Conservation (phyloP, 495 filamentous ascomycete genomes). For the Penicillium alfredii region DNA sequence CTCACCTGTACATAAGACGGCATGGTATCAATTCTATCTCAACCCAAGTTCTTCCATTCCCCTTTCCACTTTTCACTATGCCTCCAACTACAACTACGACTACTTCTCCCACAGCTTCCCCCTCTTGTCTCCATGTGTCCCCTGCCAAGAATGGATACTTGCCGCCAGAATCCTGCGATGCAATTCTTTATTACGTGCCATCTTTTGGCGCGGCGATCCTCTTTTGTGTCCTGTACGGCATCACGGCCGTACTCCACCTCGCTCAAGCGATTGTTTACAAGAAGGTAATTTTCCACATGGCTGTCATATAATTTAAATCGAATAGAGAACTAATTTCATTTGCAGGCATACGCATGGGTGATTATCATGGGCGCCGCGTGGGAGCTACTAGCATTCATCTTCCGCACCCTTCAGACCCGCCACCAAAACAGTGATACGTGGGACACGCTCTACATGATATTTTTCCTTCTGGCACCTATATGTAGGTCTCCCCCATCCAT, state of each 20-base stretch:
- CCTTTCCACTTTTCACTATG: neutral
- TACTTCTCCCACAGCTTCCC: slow-evolving; percentile 3
- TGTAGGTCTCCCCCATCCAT: slow-evolving; percentile 17
- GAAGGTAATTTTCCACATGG: slow-evolving; percentile 13
- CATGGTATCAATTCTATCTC: no score
- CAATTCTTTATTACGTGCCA: slow-evolving; percentile 23
- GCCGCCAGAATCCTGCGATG: slow-evolving; percentile 27
- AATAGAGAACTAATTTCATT: neutral
- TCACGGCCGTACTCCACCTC: slow-evolving; percentile 26
- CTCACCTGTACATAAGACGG: no score
- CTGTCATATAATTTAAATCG: no score
- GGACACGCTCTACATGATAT: slow-evolving; percentile 9
- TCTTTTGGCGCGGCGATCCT: slow-evolving; percentile 31
- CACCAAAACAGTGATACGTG: slow-evolving; percentile 16
- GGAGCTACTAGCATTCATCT: slow-evolving; percentile 41
- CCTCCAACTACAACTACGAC: slow-evolving; percentile 3
- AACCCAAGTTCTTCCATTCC: no score
- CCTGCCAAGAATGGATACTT: slow-evolving; percentile 30
- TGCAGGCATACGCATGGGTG: slow-evolving; percentile 48
- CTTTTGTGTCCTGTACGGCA: slow-evolving; percentile 31
- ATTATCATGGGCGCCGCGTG: slow-evolving; percentile 43
- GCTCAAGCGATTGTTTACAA: slow-evolving; percentile 29
- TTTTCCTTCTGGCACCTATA: slow-evolving; percentile 28
- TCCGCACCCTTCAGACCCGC: slow-evolving; percentile 21
- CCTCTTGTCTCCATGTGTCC: slow-evolving; percentile 17